These are phyloP conservation scores for Sparassis latifolia DNA, from an alignment of 1,284 basidiomycete species.

Conservation along the genomic window DNA sequence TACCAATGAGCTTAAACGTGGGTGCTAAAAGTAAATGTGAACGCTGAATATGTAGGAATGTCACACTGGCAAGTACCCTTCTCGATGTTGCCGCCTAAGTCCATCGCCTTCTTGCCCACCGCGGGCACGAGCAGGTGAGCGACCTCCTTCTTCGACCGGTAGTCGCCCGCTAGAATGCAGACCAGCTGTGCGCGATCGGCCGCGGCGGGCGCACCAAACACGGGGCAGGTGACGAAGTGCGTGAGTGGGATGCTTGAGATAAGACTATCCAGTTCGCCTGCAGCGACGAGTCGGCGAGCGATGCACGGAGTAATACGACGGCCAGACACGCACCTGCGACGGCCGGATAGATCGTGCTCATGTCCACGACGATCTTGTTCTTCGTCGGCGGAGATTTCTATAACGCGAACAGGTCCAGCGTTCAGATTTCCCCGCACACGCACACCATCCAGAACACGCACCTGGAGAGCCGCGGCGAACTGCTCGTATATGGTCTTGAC, in stretches of 20 bases:
- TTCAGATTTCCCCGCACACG: neutral
- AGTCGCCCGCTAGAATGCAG: slow-evolving; percentile 78
- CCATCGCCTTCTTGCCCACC: slow-evolving; percentile 70
- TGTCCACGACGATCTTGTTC: slow-evolving; percentile 76
- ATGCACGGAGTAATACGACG: neutral
- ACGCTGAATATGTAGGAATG: neutral
- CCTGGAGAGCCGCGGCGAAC: slow-evolving; percentile 54
- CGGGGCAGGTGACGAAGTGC: slow-evolving; percentile 72
- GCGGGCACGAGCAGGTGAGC: slow-evolving; percentile 73
- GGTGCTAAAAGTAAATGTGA: slow-evolving; percentile 38
- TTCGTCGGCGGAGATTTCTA: slow-evolving; percentile 37
- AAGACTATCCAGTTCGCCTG: slow-evolving; percentile 67
- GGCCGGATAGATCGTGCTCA: slow-evolving; percentile 73
- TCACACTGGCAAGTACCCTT: slow-evolving; percentile 41
- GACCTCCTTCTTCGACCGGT: slow-evolving; percentile 77
- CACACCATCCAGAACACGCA: slow-evolving; percentile 10
- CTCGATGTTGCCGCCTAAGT: slow-evolving; percentile 72
- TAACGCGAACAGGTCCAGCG: neutral
- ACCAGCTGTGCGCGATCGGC: slow-evolving; percentile 70
- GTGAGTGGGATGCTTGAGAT: slow-evolving; percentile 57
- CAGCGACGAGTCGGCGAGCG: neutral
- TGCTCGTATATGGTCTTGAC: slow-evolving; percentile 64
- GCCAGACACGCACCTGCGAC: slow-evolving; percentile 46
- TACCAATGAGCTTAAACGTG: slow-evolving; percentile 77
- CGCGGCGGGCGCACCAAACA: slow-evolving; percentile 69